Evolutionary conservation across 495 filamentous ascomycete species (phyloP).

Genomic region (Hamigera avellanea): DNA sequence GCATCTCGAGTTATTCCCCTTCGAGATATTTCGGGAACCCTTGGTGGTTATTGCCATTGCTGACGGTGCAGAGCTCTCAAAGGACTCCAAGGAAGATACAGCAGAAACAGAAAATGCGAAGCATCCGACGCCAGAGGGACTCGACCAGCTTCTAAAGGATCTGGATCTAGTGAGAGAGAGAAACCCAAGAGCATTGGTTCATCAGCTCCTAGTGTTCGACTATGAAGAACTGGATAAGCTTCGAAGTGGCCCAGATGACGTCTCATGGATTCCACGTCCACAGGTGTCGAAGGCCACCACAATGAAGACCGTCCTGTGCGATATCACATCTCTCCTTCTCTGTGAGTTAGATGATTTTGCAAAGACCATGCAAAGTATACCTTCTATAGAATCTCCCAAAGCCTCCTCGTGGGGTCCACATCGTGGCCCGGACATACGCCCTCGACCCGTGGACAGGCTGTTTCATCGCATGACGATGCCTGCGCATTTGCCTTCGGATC

Average conservation of each 20-base stretch:
- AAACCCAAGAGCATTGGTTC: constrained; percentile 64
- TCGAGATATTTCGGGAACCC: constrained; percentile 74
- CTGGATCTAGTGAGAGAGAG: constrained; percentile 43
- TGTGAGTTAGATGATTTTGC: constrained; percentile 82
- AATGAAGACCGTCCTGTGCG: constrained; percentile 90
- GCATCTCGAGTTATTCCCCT: constrained; percentile 68
- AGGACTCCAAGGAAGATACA: constrained; percentile 24
- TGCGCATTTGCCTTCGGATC: constrained; percentile 40
- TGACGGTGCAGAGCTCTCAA: constrained; percentile 50
- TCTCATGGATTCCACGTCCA: constrained; percentile 62
- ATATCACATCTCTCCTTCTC: constrained; percentile 72
- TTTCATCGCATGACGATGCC: constrained; percentile 75
- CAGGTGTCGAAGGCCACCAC: constrained; percentile 69
- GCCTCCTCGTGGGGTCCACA: constrained; percentile 35
- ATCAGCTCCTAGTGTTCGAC: constrained; percentile 72
- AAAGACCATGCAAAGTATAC: constrained; percentile 68
- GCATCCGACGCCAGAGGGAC: constrained; percentile 26
- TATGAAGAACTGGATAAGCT: constrained; percentile 34
- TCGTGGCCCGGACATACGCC: constrained; percentile 32
- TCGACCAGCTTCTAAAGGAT: constrained; percentile 57
- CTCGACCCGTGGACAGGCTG: constrained; percentile 31
- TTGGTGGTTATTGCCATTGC: constrained; percentile 69
- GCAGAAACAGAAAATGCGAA: constrained; percentile 2
- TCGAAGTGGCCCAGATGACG: constrained; percentile 32
- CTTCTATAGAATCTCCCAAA: constrained; percentile 66